Conservation (phyloP, 306 rosid species). For the Begonia fuchsioides region DNA sequence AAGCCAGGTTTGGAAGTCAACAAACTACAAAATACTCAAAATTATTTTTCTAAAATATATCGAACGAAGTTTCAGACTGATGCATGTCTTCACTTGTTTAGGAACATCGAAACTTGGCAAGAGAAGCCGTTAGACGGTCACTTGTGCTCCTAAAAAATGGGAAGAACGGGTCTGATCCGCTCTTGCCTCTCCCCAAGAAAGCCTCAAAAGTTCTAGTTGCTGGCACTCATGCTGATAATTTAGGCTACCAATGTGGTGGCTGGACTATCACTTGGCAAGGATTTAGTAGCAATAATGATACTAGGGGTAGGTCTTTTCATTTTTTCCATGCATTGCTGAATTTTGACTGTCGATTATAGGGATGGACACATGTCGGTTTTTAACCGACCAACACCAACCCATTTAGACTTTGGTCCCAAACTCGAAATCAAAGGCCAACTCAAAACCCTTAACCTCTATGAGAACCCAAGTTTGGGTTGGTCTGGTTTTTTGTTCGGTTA, state of each 20-base stretch:
- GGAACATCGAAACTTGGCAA: conserved; percentile 82
- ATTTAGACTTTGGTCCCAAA: too few relatives aligned
- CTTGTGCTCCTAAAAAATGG: conserved; percentile 88
- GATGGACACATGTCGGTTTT: too few relatives aligned
- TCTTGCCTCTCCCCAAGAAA: conserved; percentile 76
- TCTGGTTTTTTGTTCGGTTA: too few relatives aligned
- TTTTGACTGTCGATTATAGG: too few relatives aligned
- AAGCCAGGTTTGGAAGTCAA: conserved; percentile 48
- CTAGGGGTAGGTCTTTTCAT: conserved; percentile 46
- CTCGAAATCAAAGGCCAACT: too few relatives aligned
- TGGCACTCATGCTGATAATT: conserved; percentile 86
- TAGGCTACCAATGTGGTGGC: conserved; percentile 97
- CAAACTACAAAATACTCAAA: too few relatives aligned
- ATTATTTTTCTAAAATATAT: too few relatives aligned
- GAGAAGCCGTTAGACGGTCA: conserved; percentile 93
- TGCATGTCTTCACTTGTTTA: conserved; percentile 16
- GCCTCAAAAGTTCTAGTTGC: conserved; percentile 55
- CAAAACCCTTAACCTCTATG: too few relatives aligned
- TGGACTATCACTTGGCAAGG: conserved; percentile 98
- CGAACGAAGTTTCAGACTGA: too few relatives aligned
- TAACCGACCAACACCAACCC: too few relatives aligned
- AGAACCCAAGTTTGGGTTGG: too few relatives aligned
- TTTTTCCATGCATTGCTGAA: too few relatives aligned
- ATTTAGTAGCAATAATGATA: conserved; percentile 57
- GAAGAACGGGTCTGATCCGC: conserved; percentile 40